Conservation (phyloP, 768 basidiomycete genomes). For the Phlegmacium glaucopus region DNA sequence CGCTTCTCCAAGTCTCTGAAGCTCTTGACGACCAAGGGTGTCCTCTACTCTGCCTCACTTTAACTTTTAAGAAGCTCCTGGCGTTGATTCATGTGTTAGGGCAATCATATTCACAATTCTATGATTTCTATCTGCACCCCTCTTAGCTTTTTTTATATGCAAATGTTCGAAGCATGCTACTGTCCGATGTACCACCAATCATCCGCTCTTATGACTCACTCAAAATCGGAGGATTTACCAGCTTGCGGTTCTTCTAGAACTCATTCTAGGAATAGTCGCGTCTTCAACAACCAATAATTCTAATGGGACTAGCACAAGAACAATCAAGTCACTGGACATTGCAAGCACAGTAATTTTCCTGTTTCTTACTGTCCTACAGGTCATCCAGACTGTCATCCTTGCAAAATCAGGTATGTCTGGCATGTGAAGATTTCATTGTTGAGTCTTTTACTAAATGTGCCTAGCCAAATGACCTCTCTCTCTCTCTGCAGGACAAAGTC, state of each 20-base stretch:
- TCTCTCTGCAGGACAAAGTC: neutral
- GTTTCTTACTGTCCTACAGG: conserved; percentile 30
- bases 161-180: conserved; percentile 22
- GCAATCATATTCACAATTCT: conserved; percentile 33
- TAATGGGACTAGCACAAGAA: conserved; percentile 6
- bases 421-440: neutral
- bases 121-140: conserved; percentile 30
- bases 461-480: neutral
- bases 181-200: conserved; percentile 11
- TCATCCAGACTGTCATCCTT: conserved; percentile 26
- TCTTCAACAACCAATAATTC: conserved; percentile 4
- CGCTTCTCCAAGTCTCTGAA: neutral
- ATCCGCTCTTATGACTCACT: conserved; percentile 18
- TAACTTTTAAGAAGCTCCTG: conserved; percentile 31
- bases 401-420: conserved; percentile 15
- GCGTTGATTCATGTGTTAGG: conserved; percentile 31
- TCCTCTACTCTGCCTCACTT: conserved; percentile 4
- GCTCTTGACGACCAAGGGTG: neutral
- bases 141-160: conserved; percentile 25
- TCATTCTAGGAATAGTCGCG: conserved; percentile 30
- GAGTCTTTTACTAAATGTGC: neutral
- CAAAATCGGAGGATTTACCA: conserved; percentile 31
- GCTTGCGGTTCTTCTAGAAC: conserved; percentile 22
- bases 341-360: conserved; percentile 36
- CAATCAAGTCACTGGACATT: conserved; percentile 25